Conservation (phyloP, 2,329 filamentous ascomycete genomes). For the Penicillium sp. region DNA sequence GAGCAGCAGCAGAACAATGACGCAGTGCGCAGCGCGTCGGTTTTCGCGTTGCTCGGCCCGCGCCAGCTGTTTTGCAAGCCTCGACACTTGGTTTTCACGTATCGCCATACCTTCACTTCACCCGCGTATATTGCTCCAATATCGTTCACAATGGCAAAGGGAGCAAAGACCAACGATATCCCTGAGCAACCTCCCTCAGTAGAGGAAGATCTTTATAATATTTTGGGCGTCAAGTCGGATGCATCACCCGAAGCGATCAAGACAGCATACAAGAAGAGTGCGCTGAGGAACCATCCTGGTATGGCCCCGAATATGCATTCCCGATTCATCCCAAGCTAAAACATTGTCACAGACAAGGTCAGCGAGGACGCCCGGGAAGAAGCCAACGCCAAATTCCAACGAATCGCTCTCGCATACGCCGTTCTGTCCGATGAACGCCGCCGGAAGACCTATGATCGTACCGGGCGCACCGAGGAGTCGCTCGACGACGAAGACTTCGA, state of each 20-base stretch:
- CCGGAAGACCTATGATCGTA: slow-evolving; percentile 82
- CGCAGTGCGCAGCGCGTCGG: slow-evolving; percentile 27
- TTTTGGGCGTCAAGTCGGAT: slow-evolving; percentile 67
- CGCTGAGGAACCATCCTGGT: slow-evolving; percentile 84
- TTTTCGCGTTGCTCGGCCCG: slow-evolving; percentile 21
- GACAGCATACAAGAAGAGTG: slow-evolving; percentile 84
- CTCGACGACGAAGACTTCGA: slow-evolving; percentile 75
- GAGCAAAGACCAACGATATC: slow-evolving; percentile 8
- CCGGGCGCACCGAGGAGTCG: slow-evolving; percentile 82
- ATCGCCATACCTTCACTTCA: background rate
- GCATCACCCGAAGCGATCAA: slow-evolving; percentile 81
- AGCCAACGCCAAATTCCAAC: slow-evolving; percentile 81
- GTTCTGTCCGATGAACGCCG: slow-evolving; percentile 80
- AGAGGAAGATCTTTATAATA: slow-evolving; percentile 65
- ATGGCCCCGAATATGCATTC: slow-evolving; percentile 25
- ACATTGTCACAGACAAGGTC: slow-evolving; percentile 67
- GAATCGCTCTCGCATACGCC: slow-evolving; percentile 89
- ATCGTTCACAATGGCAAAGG: slow-evolving; percentile 17
- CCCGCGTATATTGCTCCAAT: background rate
- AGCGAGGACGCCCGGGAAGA: slow-evolving; percentile 63
- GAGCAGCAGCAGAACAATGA: slow-evolving; percentile 25
- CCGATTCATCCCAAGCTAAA: background rate
- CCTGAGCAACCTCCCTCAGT: slow-evolving; percentile 43
- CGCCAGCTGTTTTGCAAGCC: background rate
- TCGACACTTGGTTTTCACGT: background rate